Percentiles rank a stretch among this genome's conserved stretches.
Conservation (phyloP, 441 rosid genomes). For the Geranium incanum region DNA sequence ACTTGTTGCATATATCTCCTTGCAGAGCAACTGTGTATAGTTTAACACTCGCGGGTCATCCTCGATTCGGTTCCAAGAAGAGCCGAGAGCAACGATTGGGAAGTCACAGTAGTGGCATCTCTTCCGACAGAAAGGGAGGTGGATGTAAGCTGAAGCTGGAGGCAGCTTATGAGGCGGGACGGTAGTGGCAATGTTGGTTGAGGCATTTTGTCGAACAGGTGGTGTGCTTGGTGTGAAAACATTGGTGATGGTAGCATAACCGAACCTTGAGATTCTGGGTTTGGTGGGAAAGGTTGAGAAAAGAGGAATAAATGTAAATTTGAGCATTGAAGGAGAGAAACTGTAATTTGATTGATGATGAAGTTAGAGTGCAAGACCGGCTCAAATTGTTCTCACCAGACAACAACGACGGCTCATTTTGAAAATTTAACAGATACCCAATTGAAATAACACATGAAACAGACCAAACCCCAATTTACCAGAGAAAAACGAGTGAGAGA, state of each 20-base stretch:
- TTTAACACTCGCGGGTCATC: slow-evolving; percentile 62
- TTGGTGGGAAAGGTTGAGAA: slow-evolving; percentile 38
- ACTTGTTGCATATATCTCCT: slow-evolving; percentile 62
- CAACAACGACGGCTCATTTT: neutral
- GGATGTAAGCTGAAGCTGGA: slow-evolving; percentile 73
- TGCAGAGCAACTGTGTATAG: slow-evolving; percentile 50
- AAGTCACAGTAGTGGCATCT: slow-evolving; percentile 94
- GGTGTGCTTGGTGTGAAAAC: slow-evolving; percentile 26
- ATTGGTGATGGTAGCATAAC: slow-evolving; percentile 11
- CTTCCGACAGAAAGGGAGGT: slow-evolving; percentile 93
- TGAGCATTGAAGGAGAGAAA: slow-evolving; percentile 35
- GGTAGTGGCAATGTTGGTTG: slow-evolving; percentile 30
- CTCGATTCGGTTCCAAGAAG: slow-evolving; percentile 33
- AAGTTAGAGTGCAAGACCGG: neutral
- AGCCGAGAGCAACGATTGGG: slow-evolving; percentile 77
- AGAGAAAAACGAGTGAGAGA: neutral
- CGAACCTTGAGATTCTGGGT: slow-evolving; percentile 24
- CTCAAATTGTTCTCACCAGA: neutral
- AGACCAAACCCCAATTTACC: slow-evolving; percentile 1
- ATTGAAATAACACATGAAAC: slow-evolving; percentile 4
- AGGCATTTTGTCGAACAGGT: slow-evolving; percentile 69
- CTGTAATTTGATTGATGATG: neutral
- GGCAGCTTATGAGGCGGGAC: slow-evolving; percentile 28
- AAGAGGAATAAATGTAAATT: slow-evolving; percentile 45
- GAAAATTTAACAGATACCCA: slow-evolving; percentile 15